These are phyloP conservation scores for Grosmannia huntii DNA, from an alignment of 2,329 filamentous ascomycete species.

Conservation along the genomic window DNA sequence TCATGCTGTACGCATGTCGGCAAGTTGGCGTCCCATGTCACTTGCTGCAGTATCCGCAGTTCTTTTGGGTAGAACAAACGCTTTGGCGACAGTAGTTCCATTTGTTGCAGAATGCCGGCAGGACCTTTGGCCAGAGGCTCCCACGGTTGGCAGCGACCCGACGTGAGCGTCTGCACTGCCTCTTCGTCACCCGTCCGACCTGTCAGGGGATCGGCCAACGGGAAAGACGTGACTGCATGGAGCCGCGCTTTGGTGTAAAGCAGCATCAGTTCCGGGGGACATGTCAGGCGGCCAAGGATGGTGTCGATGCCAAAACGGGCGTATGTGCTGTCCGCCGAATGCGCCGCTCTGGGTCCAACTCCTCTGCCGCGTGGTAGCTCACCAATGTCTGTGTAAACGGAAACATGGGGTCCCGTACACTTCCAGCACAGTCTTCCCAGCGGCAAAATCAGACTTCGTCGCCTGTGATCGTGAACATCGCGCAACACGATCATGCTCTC, in stretches of 20 bases:
- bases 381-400: constrained; percentile 16
- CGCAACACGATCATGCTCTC: constrained; percentile 44
- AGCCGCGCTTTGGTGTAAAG: constrained; percentile 43
- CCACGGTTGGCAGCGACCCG: constrained; percentile 39
- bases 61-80: constrained; percentile 25
- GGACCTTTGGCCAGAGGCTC: constrained; percentile 13
- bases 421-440: constrained; percentile 23
- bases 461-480: constrained; percentile 22
- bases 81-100: constrained; percentile 18
- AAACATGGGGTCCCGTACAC: constrained; percentile 27
- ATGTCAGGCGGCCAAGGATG: constrained; percentile 41
- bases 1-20: constrained; percentile 26
- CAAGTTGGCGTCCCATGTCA: constrained; percentile 19
- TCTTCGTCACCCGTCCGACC: constrained; percentile 49
- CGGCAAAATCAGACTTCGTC: constrained; percentile 40
- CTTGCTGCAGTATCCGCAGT: constrained; percentile 21
- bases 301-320: constrained; percentile 39
- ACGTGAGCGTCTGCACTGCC: constrained; percentile 34
- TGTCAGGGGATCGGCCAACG: constrained; percentile 44
- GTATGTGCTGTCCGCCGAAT: constrained; percentile 24
- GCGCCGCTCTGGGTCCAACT: not conserved
- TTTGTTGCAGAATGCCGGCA: constrained; percentile 9
- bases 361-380: not conserved
- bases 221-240: constrained; percentile 48
- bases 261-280: constrained; percentile 40